Percentiles rank a stretch among this genome's conserved stretches.
phyloP scores from a whole-genome alignment of 148 eudicot genomes.

The Camellia lanceoleosa region DNA sequence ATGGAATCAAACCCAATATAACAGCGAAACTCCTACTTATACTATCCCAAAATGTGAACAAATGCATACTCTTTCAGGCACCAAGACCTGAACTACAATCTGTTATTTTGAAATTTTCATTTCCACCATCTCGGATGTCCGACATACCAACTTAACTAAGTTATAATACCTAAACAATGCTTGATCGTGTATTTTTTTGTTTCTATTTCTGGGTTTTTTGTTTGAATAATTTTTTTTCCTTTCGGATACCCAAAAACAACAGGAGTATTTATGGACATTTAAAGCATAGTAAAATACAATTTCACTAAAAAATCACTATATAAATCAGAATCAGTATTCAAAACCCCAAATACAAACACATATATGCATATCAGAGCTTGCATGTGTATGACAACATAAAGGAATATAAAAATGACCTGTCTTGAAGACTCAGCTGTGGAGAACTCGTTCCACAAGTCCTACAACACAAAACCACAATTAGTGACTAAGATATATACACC shows the following conservation, averaged over 20 bases:
- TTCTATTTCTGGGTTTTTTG: background rate
- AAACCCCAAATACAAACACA: background rate
- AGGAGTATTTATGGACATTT: background rate
- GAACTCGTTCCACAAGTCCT: slow-evolving; percentile 83
- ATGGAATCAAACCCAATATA: background rate
- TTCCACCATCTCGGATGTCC: background rate
- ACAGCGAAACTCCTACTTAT: background rate
- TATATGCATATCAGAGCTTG: background rate
- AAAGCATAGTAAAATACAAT: background rate
- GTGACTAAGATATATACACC: background rate
- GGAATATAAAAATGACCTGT: slow-evolving; percentile 40
- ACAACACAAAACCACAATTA: slow-evolving; percentile 18
- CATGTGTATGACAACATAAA: background rate
- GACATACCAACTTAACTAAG: background rate
- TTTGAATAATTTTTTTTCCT: background rate
- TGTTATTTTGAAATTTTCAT: background rate
- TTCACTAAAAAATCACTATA: background rate
- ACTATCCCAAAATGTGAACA: background rate
- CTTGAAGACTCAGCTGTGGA: slow-evolving; percentile 63
- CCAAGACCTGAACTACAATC: background rate
- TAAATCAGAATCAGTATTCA: background rate
- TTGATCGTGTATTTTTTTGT: background rate
- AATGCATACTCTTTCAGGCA: background rate
- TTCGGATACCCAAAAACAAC: background rate
- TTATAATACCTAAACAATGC: background rate